Evolutionary conservation across 1,284 basidiomycete species (phyloP).

Genomic region (Neonothopanus nambi): DNA sequence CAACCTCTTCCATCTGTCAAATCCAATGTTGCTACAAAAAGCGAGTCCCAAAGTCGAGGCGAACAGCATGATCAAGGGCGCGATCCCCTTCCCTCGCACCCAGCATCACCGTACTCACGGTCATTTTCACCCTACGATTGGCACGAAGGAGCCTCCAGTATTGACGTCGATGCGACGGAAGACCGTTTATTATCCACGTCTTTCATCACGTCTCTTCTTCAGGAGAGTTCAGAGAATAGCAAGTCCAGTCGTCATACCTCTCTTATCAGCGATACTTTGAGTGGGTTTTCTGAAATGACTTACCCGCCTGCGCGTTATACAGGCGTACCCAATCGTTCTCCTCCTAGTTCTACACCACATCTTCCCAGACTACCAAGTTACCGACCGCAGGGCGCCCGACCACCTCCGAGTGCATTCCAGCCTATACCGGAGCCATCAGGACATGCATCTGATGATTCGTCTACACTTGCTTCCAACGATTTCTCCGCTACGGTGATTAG

Average conservation of each 20-base stretch:
- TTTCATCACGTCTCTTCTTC: conserved; percentile 60
- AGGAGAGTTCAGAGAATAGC: conserved; percentile 36
- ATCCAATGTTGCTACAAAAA: background rate
- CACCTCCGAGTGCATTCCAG: conserved; percentile 36
- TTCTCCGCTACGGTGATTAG: conserved; percentile 26
- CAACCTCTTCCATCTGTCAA: background rate
- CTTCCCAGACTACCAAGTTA: conserved; percentile 14
- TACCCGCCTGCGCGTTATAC: conserved; percentile 39
- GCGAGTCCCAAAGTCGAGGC: too few species aligned
- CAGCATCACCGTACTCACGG: conserved; percentile 21
- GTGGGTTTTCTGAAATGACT: conserved; percentile 52
- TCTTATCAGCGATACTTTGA: conserved; percentile 39
- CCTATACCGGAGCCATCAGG: conserved; percentile 26
- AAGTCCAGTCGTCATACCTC: conserved; percentile 30
- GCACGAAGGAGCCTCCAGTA: conserved; percentile 62
- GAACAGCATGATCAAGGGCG: background rate
- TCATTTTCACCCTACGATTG: conserved; percentile 47
- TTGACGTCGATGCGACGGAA: conserved; percentile 55
- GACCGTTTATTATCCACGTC: conserved; percentile 58
- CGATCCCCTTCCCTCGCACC: conserved; percentile 12
- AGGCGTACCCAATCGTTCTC: conserved; percentile 17
- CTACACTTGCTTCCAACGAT: conserved; percentile 30
- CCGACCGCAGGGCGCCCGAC: conserved; percentile 28
- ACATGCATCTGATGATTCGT: conserved; percentile 29
- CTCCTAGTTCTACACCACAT: conserved; percentile 11